Base-by-base conservation (phyloP, 306 rosid species). In the Dryas octopetala region DNA sequence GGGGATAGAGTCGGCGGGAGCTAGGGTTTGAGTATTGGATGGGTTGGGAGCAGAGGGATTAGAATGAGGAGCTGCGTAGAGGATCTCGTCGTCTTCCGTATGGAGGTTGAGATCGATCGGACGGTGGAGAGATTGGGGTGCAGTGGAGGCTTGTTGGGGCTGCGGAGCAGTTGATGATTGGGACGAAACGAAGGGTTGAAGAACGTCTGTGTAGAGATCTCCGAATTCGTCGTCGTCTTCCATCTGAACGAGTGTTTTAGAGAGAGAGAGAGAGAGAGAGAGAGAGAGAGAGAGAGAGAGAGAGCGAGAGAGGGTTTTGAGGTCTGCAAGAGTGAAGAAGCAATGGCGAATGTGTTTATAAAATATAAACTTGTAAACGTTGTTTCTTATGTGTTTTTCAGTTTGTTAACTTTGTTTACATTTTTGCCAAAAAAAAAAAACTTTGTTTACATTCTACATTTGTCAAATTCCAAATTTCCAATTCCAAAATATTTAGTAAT, bases 171-270 rank as follows among this genome's bases (percentile, higher is more conserved):
- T 69, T 53, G 92, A 79, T 4, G 88, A 79, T 5, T 87, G 79
- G 5, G 89, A 52, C 12, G 81, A 69, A 77, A 88, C 76, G 46
- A 92, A 90, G 53, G 99, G 97, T 4, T 16, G 87, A 65, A 92
- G 96, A 53, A 96, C 96, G 46, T 92, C 99, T 0, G 96, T 92
- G 86, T 92, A 96, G 47, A 96, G 96, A 90, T 96, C 99, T 83
- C 99, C 99, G 81, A 96, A 96, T 89, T 96, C 99, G 14, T 96
- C 99, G 62, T 96, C 99, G 70, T 96, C 99, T 77, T 96, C 99
- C 99, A 96, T 95, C 44, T 23, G 23, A 26, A 59, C 28, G 5
- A 9, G 14, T 59, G 28, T 7, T 41, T 15, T 41, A 41, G 62
- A 61, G 62, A 28, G 73, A 53, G 57, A 41, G 62, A 61, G 62